Evolutionary conservation across 352 stramenopile genomes (phyloP), one percentile per base, ranked within the genome.

Genomic region (Pythium utonaiense): DNA sequence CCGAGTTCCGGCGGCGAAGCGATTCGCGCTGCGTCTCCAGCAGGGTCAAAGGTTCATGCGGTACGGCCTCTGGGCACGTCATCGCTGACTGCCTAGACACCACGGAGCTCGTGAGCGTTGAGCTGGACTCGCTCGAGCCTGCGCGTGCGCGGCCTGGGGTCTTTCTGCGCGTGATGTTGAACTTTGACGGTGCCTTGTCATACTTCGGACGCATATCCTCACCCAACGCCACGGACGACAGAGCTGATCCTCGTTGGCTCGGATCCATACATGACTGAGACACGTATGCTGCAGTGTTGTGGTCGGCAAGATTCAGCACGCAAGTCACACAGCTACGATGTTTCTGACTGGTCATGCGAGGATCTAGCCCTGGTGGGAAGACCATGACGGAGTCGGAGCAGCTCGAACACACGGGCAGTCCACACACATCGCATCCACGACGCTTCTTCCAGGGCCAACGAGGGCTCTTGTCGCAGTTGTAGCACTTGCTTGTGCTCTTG

Each of bases 191-290:
- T 10, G 41, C 42, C 42, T 61, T 60, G 19, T 66, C 51, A 36
- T 66, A 66, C 52, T 66, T 66, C 30, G 60, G 60, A 6, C 60
- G 60, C 21, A 54, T 60, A 27, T 66, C 60, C 17, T 61, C 60
- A 24, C 60, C 22, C 16, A 66, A 6, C 17, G 40, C 49, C 6
- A 45, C 51, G 7, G 60, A 55, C 2, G 60, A 51, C 7, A 47
- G 60, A 0, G 51, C 36, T 1, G 60, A 66, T 4, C 60, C 51
- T 1, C 60, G 51, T n/a, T 66, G 60, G 34, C 51, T 60, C 19
- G 60, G 60, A 45, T 66, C 60, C 27, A 61, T 30, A 13, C 42
- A 24, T 17, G 50, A 57, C 41, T 66, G 60, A 3, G 60, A 60
- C 16, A 44, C 60, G 27, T 60, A 66, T 38, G 30, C 50, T 0